Percentiles rank a stretch among this genome's conserved stretches.
Conservation (phyloP, 2,329 filamentous ascomycete species). For the Sporothrix pallida region DNA sequence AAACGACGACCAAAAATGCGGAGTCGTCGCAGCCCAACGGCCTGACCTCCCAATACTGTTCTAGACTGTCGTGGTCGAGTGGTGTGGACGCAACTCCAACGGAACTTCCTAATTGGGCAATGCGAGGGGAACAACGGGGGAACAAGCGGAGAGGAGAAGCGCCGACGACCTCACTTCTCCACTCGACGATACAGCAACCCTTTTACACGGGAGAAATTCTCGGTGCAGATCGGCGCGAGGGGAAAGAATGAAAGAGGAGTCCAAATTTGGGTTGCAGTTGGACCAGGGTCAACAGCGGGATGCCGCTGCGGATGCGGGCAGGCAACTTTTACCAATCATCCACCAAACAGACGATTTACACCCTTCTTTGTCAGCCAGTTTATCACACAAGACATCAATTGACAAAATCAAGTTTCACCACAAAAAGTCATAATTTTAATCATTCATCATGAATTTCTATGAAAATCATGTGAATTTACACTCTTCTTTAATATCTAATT, state of each 20-base stretch:
- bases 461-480: background rate
- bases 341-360: background rate
- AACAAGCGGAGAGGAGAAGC: too few relatives aligned
- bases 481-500: background rate
- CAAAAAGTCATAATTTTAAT: background rate
- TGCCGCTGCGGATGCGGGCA: background rate
- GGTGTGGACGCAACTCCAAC: background rate
- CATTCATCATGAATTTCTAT: background rate
- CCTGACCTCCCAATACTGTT: too few relatives aligned
- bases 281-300: background rate
- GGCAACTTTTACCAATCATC: background rate
- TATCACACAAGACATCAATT: background rate
- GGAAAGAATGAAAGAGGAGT: background rate
- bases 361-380: background rate
- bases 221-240: slow-evolving; percentile 1
- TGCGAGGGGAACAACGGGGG: background rate
- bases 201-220: background rate
- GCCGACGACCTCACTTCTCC: background rate
- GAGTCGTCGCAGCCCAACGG: too few relatives aligned
- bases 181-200: background rate
- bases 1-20: too few relatives aligned
- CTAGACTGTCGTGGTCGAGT: background rate
- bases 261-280: background rate
- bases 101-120: slow-evolving; percentile 11
- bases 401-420: background rate